Percentiles rank a stretch among this genome's conserved stretches.
These are phyloP conservation scores for Amanita rubescens DNA, from an alignment of 768 basidiomycete species.

Conservation along the genomic window DNA sequence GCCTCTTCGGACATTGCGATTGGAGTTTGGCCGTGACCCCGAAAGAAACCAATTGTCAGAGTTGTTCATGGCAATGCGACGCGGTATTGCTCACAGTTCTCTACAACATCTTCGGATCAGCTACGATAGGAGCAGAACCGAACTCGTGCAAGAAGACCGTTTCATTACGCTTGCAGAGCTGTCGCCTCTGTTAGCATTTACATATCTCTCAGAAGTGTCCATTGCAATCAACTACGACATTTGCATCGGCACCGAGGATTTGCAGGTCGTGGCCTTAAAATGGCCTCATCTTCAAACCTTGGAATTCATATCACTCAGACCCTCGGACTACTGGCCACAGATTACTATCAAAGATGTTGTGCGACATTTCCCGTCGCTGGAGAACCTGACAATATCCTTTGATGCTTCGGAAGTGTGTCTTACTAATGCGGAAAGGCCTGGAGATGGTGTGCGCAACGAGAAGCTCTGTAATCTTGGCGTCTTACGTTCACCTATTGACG, in stretches of 20 bases:
- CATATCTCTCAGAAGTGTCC: background rate
- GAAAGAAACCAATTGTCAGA: background rate
- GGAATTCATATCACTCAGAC: background rate
- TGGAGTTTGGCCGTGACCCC: background rate
- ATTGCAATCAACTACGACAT: background rate
- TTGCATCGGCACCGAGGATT: background rate
- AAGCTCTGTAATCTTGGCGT: background rate
- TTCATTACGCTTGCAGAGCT: background rate
- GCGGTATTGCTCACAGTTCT: background rate
- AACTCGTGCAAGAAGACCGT: background rate
- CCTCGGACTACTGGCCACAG: background rate
- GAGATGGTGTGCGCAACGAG: background rate
- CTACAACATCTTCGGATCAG: background rate
- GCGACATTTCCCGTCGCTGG: background rate
- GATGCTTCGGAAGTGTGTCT: background rate
- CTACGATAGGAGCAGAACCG: background rate
- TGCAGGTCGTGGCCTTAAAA: background rate
- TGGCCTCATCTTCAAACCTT: background rate
- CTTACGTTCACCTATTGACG: background rate
- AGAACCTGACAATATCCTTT: background rate
- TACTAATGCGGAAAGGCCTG: background rate
- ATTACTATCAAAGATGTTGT: background rate
- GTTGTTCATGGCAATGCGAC: background rate
- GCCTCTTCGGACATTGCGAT: background rate
- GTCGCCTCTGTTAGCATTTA: background rate